Evolutionary conservation across 306 rosid species (phyloP).

Genomic region (Cicer bijugum): DNA sequence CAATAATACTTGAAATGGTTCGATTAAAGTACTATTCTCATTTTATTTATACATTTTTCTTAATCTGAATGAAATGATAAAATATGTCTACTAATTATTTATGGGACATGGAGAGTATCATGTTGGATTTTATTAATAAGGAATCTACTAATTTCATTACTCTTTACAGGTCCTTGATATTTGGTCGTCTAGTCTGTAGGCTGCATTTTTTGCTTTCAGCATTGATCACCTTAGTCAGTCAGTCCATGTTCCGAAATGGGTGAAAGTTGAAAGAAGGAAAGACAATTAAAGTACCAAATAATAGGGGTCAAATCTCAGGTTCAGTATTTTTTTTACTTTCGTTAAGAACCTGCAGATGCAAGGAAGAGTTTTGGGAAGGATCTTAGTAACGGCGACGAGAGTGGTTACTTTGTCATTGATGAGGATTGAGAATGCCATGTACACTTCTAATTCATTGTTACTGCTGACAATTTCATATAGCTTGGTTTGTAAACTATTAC

Average conservation of each 20-base stretch:
- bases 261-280: slow-evolving; percentile 42
- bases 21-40: no score
- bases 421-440: slow-evolving; percentile 34
- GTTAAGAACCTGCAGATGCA: slow-evolving; percentile 43
- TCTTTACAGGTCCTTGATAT: slow-evolving; percentile 44
- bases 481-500: slow-evolving; percentile 35
- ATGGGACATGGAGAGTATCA: no score
- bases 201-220: slow-evolving; percentile 36
- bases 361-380: slow-evolving; percentile 42
- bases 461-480: slow-evolving; percentile 38
- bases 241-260: slow-evolving; percentile 23
- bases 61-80: no score
- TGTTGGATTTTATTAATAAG: neutral
- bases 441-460: slow-evolving; percentile 34
- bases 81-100: no score
- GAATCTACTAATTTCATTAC: slow-evolving; percentile 36
- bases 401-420: slow-evolving; percentile 35
- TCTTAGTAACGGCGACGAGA: slow-evolving; percentile 5
- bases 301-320: slow-evolving; percentile 37
- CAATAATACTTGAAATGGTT: no score
- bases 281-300: slow-evolving; percentile 40
- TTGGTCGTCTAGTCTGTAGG: slow-evolving; percentile 30
- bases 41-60: no score
- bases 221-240: slow-evolving; percentile 31
- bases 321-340: slow-evolving; percentile 24